phyloP scores from a whole-genome alignment of 306 rosid genomes.

The Quercus agrifolia region DNA sequence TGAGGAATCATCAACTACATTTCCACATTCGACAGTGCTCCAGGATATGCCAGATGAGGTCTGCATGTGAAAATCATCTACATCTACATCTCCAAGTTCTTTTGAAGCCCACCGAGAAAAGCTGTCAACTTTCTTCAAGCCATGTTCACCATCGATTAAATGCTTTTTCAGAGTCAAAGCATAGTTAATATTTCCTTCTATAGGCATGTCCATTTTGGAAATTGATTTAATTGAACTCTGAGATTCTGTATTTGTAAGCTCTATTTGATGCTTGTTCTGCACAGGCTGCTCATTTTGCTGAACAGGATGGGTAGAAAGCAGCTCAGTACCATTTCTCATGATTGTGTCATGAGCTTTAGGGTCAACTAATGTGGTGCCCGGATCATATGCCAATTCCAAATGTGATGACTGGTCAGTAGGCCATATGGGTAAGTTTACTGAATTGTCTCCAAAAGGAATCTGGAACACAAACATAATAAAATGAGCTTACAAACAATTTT shows the following conservation, averaged over 20 bases:
- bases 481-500: not conserved
- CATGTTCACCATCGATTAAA: constrained; percentile 60
- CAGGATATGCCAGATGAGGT: constrained; percentile 76
- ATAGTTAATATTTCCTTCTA: constrained; percentile 51
- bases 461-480: constrained; percentile 26
- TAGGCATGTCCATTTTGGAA: constrained; percentile 34
- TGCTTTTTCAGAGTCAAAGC: constrained; percentile 48
- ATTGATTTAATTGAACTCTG: constrained; percentile 21
- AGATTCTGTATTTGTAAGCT: constrained; percentile 39
- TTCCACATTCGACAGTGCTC: constrained; percentile 68
- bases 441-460: constrained; percentile 56
- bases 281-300: constrained; percentile 34
- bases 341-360: constrained; percentile 25
- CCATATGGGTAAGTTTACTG: constrained; percentile 43
- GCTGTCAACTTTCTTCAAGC: constrained; percentile 89
- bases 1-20: constrained; percentile 63
- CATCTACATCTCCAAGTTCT: constrained; percentile 85
- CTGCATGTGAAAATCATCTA: constrained; percentile 71
- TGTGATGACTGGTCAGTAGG: constrained; percentile 41
- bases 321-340: constrained; percentile 30
- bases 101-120: constrained; percentile 77
- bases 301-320: constrained; percentile 28
- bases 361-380: constrained; percentile 26
- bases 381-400: constrained; percentile 44
- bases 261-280: constrained; percentile 30